Conservation (phyloP, 106 monocot genomes). For the Platanthera zijinensis region DNA sequence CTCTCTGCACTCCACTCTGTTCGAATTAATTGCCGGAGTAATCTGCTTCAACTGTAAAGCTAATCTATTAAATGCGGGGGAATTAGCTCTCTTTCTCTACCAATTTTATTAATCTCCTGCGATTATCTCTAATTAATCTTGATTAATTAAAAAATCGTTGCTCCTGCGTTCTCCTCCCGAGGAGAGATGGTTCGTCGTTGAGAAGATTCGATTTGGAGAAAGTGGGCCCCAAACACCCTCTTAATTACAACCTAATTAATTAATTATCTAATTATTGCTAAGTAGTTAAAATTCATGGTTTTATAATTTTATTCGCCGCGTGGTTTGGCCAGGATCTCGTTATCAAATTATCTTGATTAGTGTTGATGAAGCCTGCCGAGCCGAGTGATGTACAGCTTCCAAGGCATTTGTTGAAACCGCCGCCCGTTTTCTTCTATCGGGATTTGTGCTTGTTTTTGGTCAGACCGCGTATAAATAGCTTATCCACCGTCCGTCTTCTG, state of each 20-base stretch:
- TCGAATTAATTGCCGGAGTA: slow-evolving; percentile 10
- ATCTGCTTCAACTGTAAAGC: slow-evolving; percentile 8
- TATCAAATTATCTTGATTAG: too few relatives aligned
- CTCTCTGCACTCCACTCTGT: not conserved
- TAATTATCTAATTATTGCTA: not conserved
- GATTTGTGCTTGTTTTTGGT: too few relatives aligned
- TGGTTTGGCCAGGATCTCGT: too few relatives aligned
- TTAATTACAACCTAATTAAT: not conserved
- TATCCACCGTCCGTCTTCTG: too few relatives aligned
- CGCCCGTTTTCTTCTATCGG: too few relatives aligned
- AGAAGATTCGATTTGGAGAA: not conserved
- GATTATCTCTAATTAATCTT: not conserved
- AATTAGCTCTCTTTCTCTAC: not conserved
- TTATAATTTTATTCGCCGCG: not conserved
- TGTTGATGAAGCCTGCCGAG: too few relatives aligned
- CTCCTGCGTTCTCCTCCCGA: not conserved
- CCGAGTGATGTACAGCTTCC: too few relatives aligned
- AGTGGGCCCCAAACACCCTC: not conserved
- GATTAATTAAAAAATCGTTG: not conserved
- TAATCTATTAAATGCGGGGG: not conserved
- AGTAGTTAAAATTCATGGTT: not conserved
- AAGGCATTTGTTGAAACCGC: too few relatives aligned
- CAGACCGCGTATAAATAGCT: too few relatives aligned
- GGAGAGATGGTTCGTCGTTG: too few relatives aligned
- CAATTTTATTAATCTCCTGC: not conserved